These are phyloP conservation scores for Exserohilum turcica DNA, from an alignment of 2,329 filamentous ascomycete species.

Conservation along the genomic window DNA sequence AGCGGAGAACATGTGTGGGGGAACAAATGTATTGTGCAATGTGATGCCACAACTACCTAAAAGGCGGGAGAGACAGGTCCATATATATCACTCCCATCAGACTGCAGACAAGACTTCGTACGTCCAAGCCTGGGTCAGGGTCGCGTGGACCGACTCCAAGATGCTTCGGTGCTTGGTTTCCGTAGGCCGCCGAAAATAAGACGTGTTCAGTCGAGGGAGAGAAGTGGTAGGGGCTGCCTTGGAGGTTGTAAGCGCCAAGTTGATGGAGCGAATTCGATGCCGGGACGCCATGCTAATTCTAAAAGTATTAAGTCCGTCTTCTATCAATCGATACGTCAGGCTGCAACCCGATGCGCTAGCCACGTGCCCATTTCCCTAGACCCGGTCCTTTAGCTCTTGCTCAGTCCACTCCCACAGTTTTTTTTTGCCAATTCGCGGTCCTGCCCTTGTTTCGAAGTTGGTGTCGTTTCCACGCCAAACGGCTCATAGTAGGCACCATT, in stretches of 20 bases:
- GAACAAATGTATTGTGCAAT: background rate
- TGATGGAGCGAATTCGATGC: background rate
- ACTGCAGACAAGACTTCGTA: conserved; percentile 8
- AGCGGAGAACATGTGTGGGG: background rate
- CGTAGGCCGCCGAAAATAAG: background rate
- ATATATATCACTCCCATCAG: background rate
- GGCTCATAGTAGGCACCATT: no score
- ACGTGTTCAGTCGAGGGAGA: background rate
- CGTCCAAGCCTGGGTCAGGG: background rate
- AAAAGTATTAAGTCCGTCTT: background rate
- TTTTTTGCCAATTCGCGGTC: conserved; percentile 42
- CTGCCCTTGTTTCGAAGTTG: no score
- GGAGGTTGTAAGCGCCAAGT: background rate
- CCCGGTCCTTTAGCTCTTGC: conserved; percentile 30
- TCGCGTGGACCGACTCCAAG: background rate
- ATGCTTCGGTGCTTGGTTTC: background rate
- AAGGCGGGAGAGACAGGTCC: background rate
- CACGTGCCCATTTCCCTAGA: background rate
- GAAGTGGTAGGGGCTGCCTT: background rate
- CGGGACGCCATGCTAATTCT: background rate
- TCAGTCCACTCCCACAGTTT: conserved; percentile 49
- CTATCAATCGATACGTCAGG: no score
- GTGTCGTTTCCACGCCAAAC: no score
- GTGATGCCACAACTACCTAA: background rate
- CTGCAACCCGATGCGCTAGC: background rate